A percentile compares a stretch with the other conserved stretches of the same genome.
Evolutionary conservation across 2,329 filamentous ascomycete genomes (phyloP).

Genomic region (Fusarium caatingaense): DNA sequence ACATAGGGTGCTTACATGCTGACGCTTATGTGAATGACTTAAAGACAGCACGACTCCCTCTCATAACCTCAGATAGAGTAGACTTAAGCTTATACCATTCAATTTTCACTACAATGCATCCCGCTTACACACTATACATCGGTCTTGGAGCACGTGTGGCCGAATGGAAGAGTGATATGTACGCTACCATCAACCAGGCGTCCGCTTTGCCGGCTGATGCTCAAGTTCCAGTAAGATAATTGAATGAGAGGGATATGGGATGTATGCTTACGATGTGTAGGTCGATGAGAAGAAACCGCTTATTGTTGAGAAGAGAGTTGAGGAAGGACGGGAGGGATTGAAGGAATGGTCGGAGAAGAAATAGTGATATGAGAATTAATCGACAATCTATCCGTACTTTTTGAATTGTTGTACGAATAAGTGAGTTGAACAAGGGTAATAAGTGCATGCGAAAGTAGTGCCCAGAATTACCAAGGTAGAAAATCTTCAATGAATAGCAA

Average conservation of each 20-base stretch:
- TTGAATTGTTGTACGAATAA: too few species aligned
- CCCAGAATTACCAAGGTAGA: background rate
- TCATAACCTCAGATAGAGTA: too few species aligned
- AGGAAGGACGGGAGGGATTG: constrained; percentile 8
- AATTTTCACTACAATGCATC: constrained; percentile 12
- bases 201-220: background rate
- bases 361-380: background rate
- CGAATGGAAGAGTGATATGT: constrained; percentile 7
- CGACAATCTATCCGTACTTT: background rate
- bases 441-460: too few species aligned
- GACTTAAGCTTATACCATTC: too few species aligned
- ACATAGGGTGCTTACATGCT: constrained; percentile 12
- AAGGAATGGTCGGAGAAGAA: background rate
- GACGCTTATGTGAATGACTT: background rate
- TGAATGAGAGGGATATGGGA: too few species aligned
- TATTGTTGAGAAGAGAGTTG: constrained; percentile 2
- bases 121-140: constrained; percentile 28
- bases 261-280: background rate
- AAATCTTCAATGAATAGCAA: background rate
- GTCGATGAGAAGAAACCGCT: constrained; percentile 14
- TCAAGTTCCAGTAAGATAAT: background rate
- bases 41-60: background rate
- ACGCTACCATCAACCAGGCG: background rate
- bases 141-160: constrained; percentile 12
- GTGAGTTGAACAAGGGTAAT: background rate